A percentile compares a stretch with the other conserved stretches of the same genome.
Evolutionary conservation across 768 basidiomycete species (phyloP).

Genomic region (Trametes punicea): DNA sequence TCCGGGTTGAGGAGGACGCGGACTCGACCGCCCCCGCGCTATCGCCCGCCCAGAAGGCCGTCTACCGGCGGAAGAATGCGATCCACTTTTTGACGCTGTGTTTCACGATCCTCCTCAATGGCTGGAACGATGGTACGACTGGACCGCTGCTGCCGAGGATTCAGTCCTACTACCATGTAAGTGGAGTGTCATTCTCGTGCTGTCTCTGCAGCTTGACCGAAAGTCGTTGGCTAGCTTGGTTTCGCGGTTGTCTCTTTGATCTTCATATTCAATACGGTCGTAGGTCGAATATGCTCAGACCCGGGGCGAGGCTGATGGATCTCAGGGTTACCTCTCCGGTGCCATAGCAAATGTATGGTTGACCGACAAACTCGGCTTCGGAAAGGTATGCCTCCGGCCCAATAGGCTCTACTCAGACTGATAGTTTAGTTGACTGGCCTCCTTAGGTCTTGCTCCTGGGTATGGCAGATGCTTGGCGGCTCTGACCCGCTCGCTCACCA

Average conservation of each 20-base stretch:
- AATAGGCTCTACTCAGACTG: neutral
- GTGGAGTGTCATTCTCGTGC: neutral
- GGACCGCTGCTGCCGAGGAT: conserved; percentile 76
- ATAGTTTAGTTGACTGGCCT: neutral
- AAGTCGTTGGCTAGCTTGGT: conserved; percentile 34
- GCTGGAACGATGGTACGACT: conserved; percentile 76
- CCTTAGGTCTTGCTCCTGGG: conserved; percentile 2
- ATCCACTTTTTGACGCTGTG: conserved; percentile 57
- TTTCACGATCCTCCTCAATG: conserved; percentile 56
- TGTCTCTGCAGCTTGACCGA: neutral
- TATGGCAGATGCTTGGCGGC: neutral
- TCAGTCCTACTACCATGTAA: conserved; percentile 50
- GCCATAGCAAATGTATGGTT: conserved; percentile 47
- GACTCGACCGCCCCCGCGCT: conserved; percentile 18
- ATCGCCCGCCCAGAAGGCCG: conserved; percentile 20
- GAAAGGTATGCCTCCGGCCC: conserved; percentile 36
- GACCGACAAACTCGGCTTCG: conserved; percentile 45
- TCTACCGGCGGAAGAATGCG: conserved; percentile 11
- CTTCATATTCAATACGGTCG: conserved; percentile 49
- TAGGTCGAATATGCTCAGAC: conserved; percentile 22
- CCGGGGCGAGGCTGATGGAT: neutral
- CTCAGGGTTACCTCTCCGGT: conserved; percentile 47
- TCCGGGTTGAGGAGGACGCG: conserved; percentile 11
- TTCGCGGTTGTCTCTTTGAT: conserved; percentile 57
- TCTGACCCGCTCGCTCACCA: too few relatives aligned